Evolutionary conservation across 2,329 filamentous ascomycete genomes (phyloP).

Genomic region (Colletotrichum coccodes): DNA sequence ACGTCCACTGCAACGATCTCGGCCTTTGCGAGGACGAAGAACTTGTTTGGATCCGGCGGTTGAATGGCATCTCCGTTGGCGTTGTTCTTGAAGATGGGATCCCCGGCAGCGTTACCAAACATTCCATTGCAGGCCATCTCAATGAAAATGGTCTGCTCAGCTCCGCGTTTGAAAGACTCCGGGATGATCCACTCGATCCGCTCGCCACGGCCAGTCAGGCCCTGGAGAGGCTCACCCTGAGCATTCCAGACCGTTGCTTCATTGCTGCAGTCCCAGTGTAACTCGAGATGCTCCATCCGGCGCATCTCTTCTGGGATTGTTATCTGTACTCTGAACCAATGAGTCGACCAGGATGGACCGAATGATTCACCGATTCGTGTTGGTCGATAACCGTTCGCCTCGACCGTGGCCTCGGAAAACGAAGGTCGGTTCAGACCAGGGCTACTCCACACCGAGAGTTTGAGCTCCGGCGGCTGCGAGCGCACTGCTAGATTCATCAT

Average conservation of each 20-base stretch:
- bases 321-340: slow-evolving; percentile 73
- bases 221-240: slow-evolving; percentile 70
- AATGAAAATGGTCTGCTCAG: slow-evolving; percentile 71
- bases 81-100: slow-evolving; percentile 37
- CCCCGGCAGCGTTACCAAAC: slow-evolving; percentile 60
- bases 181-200: slow-evolving; percentile 73
- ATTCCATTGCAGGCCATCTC: slow-evolving; percentile 79
- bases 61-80: slow-evolving; percentile 70
- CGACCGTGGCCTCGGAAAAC: slow-evolving; percentile 30
- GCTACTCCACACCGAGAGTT: slow-evolving; percentile 33
- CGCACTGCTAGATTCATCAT: slow-evolving; percentile 32
- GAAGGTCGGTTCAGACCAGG: slow-evolving; percentile 32
- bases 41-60: slow-evolving; percentile 67
- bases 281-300: slow-evolving; percentile 68
- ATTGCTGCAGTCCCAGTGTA: slow-evolving; percentile 77
- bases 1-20: slow-evolving; percentile 72
- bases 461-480: slow-evolving; percentile 29
- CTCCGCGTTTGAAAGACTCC: slow-evolving; percentile 65
- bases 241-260: slow-evolving; percentile 74
- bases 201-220: slow-evolving; percentile 72
- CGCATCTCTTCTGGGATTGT: slow-evolving; percentile 65
- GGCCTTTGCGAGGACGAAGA: slow-evolving; percentile 65
- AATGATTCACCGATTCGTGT: slow-evolving; percentile 67
- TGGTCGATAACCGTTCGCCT: slow-evolving; percentile 25
- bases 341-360: slow-evolving; percentile 77